Evolutionary conservation across 495 filamentous ascomycete genomes (phyloP), one percentile per base, ranked within the genome.

Genomic region (Neohortaea acidophila): DNA sequence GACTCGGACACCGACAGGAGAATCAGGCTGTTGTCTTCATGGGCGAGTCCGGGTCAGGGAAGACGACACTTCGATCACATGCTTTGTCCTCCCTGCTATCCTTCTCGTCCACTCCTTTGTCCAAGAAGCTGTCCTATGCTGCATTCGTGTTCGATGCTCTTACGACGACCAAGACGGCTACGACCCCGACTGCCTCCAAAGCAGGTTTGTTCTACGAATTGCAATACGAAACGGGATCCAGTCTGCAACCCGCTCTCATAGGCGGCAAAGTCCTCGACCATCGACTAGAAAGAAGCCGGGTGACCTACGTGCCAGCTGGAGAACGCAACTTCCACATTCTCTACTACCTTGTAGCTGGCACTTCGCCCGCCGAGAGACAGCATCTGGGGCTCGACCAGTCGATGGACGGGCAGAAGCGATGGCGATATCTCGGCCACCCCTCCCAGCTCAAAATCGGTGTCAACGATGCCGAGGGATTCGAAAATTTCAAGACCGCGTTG

Each of bases 111-210:
- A 96, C 89, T 6, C 89, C 89, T 1, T 62, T 97, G 3, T 94
- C 87, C 2, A 77, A 75, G 40, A 97, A 94, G 57, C 66, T 94
- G 17, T 94, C 85, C 2, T 81, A 87, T 24, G 87, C 89, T 23
- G 76, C 84, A 10, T 97, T 92, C 55, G 70, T 94, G 18, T 94
- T 96, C 57, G 89, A 97, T 56, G 79, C 84, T 5, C 68, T 97
- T 27, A 97, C 89, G 3, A 94, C 89, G 5, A 97, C 87, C n/a
- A 97, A 97, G 64, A 92, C 86, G 13, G 70, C 83, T 14, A 94
- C 86, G 4, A 94, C 86, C 0, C 86, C 86, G 1, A 93, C 83
- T 4, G 89, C 89, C 18, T 94, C 87, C 11, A 94, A 93, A 57
- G 79, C 89, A 4, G 89, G 89, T 41, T 71, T 97, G 11, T 93